Percentiles rank a stretch among this genome's conserved stretches.
These are phyloP conservation scores for Tilletia indica DNA, from an alignment of 1,284 basidiomycete species.

Conservation along the genomic window DNA sequence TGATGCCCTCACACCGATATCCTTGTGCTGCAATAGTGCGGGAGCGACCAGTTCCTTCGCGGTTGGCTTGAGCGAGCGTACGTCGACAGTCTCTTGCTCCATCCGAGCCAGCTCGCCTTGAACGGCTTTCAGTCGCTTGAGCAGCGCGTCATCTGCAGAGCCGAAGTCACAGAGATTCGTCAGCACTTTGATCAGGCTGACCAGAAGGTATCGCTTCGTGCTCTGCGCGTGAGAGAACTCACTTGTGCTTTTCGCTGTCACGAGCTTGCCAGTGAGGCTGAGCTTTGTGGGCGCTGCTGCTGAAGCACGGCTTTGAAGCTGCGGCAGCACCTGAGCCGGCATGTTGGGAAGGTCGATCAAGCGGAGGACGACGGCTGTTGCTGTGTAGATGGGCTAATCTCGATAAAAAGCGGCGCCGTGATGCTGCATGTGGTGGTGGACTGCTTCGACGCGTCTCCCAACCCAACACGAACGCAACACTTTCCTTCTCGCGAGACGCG, in stretches of 20 bases:
- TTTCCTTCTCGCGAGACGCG: too few species aligned
- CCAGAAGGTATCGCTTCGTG: background rate
- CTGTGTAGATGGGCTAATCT: too few species aligned
- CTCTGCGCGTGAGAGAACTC: background rate
- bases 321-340: constrained; percentile 11
- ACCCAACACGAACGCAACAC: too few species aligned
- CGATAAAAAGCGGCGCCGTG: too few species aligned
- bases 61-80: constrained; percentile 67
- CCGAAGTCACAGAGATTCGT: background rate
- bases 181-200: background rate
- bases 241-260: background rate
- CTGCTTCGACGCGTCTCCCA: too few species aligned
- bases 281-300: background rate
- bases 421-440: too few species aligned
- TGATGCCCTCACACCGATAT: constrained; percentile 88
- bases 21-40: constrained; percentile 84
- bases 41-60: constrained; percentile 77
- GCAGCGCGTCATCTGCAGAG: constrained; percentile 5
- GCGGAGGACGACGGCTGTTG: too few species aligned
- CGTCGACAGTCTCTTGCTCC: constrained; percentile 83
- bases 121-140: constrained; percentile 59
- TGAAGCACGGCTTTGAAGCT: too few species aligned
- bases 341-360: background rate
- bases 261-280: constrained; percentile 4
- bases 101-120: constrained; percentile 77